Evolutionary conservation across 352 stramenopile species (phyloP).

Genomic region (Pythium chondricola): DNA sequence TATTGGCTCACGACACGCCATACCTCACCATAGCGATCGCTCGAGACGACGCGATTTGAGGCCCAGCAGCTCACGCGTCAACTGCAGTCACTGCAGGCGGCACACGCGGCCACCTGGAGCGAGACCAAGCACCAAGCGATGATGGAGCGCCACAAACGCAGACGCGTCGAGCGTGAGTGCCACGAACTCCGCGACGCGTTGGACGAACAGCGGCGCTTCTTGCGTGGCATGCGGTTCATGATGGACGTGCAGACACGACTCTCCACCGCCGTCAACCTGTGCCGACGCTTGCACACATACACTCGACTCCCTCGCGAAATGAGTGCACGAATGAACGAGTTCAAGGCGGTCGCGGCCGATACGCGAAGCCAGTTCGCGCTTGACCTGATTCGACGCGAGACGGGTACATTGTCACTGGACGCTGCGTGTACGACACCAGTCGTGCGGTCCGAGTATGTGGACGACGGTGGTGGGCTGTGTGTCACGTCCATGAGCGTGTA

Average conservation of each 20-base stretch:
- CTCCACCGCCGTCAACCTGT: constrained; percentile 6
- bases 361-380: constrained; percentile 2
- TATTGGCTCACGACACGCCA: too few species aligned
- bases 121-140: not conserved
- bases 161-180: constrained; percentile 7
- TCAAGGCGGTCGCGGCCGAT: constrained; percentile 1
- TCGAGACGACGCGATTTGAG: too few species aligned
- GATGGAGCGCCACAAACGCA: not conserved
- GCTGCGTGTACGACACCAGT: too few species aligned
- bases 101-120: not conserved
- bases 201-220: constrained; percentile 7
- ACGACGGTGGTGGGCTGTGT: not conserved
- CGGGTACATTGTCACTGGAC: not conserved
- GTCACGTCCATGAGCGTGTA: constrained; percentile 34
- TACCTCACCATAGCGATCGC: too few species aligned
- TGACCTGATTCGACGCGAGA: constrained; percentile 12
- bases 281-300: constrained; percentile 17
- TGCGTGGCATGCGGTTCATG: constrained; percentile 1
- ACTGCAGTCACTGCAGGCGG: not conserved
- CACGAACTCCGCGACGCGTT: not conserved
- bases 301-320: constrained; percentile 10
- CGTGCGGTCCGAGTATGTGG: not conserved
- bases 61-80: not conserved
- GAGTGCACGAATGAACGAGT: constrained; percentile 3
- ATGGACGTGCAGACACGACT: not conserved